These are phyloP conservation scores for Pyrenopolyporus hunteri DNA, from an alignment of 495 filamentous ascomycete genomes.

Conservation along the genomic window DNA sequence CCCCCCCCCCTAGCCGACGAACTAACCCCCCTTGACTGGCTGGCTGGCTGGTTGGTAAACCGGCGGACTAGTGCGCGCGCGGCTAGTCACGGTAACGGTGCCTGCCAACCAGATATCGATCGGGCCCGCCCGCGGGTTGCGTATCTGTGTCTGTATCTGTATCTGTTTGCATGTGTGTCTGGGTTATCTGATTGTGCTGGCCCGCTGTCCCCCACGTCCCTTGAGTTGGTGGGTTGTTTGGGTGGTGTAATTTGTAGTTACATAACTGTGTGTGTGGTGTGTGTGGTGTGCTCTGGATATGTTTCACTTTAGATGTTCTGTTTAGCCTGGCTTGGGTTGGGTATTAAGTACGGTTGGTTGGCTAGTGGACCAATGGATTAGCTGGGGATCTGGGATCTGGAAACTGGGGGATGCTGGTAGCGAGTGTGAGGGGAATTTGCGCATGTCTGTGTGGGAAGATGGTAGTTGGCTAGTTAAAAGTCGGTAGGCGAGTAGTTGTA, in stretches of 20 bases:
- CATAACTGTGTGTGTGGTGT: no score
- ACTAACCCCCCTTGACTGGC: no score
- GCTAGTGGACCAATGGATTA: background rate
- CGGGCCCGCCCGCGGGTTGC: background rate
- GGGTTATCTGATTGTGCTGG: background rate
- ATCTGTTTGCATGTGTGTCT: background rate
- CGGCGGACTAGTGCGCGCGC: background rate
- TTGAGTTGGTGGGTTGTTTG: no score
- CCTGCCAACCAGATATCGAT: background rate
- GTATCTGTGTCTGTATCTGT: background rate
- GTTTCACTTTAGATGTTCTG: no score
- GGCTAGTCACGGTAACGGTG: constrained; percentile 35
- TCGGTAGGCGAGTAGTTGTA: no score
- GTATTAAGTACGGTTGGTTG: no score
- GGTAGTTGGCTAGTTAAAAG: no score
- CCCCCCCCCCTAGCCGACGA: no score
- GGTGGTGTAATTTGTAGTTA: no score
- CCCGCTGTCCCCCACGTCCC: no score
- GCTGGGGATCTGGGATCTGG: background rate
- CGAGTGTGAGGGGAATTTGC: background rate
- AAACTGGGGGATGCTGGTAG: background rate
- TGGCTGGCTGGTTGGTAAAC: background rate
- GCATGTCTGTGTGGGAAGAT: background rate
- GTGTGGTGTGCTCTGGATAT: no score
- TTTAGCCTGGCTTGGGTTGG: no score